Conservation (phyloP, 257 asterid species). For the Solanum pinnatisectum region DNA sequence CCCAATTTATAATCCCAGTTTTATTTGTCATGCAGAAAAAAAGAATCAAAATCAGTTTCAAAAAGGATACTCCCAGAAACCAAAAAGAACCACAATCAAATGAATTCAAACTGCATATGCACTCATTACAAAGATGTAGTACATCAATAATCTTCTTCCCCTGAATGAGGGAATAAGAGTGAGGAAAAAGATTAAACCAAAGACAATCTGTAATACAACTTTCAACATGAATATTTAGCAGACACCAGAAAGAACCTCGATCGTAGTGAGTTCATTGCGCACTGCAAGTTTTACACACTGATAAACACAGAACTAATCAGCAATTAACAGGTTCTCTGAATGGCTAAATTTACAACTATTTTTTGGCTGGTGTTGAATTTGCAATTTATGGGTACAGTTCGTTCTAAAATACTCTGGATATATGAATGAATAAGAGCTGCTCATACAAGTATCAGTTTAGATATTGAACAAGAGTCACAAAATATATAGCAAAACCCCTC, state of each 20-base stretch:
- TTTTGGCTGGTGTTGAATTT: not conserved
- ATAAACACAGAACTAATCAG: not conserved
- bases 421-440: not conserved
- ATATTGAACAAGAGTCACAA: not conserved
- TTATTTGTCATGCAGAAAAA: not conserved
- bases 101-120: not conserved
- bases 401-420: not conserved
- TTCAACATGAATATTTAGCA: not conserved
- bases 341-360: not conserved
- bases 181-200: not conserved
- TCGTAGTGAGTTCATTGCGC: not conserved
- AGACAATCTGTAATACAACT: not conserved
- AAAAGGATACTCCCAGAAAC: not conserved
- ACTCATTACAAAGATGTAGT: not conserved
- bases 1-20: not conserved
- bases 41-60: not conserved
- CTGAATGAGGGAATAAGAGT: not conserved
- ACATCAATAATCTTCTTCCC: not conserved
- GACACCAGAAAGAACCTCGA: not conserved
- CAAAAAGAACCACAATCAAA: not conserved
- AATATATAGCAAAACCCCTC: not conserved
- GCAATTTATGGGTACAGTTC: not conserved
- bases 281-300: not conserved
- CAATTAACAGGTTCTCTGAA: not conserved
- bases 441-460: not conserved